Base-by-base conservation (phyloP, 129 eudicot genomes). In the Sambucus nigra region DNA sequence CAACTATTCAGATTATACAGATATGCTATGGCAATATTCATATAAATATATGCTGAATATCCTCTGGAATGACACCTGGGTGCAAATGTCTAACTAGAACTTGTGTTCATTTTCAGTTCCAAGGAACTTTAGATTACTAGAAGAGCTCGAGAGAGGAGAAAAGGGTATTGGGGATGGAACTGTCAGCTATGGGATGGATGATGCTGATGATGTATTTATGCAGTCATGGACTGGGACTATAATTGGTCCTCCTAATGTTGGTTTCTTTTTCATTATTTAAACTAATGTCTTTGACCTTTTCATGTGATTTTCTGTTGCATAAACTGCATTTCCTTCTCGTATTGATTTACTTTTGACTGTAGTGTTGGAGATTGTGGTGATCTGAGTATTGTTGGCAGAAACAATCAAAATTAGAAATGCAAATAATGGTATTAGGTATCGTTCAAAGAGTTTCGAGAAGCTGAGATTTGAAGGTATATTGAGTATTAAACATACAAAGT, bases 91-190 rank as follows among this genome's bases (percentile, higher is more conserved):
- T 60, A 18, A 67, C 65, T 15, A 24, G 28, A n/a, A 22, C 28
- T 49, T 65, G 8, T 64, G n/a, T 53, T 73, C n/a, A 57, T 67
- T 64, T 66, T 23, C 74, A 81, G 95, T 86, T 61, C 95, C 95
- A 3, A 78, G 95, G 71, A 86, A 73, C 76, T 86, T 86, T 58
- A 69, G 95, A 61, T 81, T 86, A 58, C 76, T 86, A 50, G 95
- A 86, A 59, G 95, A 86, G 77, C 91, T 86, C 16, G 92, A 86
- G 79, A 75, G 95, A 69, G 95, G 95, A 38, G 95, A 86, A 64
- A 86, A 86, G 50, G 95, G 95, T 57, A 86, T 86, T 19, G 95
- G 95, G 32, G 87, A 86, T 86, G 95, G 95, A 77, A 81, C 83
- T 53, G 95, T 86, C 55, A 86, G 95, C 70, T 86, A 86, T 15